Evolutionary conservation across 495 filamentous ascomycete genomes (phyloP), one percentile per base, ranked within the genome.

Genomic region (Tuber calosporum): DNA sequence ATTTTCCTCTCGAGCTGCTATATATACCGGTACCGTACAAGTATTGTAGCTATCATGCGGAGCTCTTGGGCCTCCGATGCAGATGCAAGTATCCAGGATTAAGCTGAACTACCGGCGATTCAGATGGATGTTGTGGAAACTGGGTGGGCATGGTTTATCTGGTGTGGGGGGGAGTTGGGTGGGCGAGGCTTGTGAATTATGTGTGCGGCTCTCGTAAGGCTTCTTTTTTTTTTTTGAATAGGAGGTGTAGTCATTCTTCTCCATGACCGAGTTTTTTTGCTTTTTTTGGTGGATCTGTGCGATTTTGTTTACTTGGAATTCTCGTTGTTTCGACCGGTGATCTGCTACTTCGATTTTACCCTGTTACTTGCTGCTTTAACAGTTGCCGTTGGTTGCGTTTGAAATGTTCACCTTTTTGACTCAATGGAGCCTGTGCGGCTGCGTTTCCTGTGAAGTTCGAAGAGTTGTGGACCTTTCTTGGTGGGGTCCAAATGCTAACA

Each of bases 261-360:
- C 19, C 48, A 58, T 58, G n/a, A 58, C 48, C 4, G n/a, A 58
- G 19, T 19, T 15, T 34, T 62, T 62, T 62, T 62, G 26, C 26
- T 62, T 62, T 62, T 53, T 62, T 30, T 0, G 53, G 4, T 34
- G 53, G 53, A 62, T 62, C 30, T 62, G 30, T 62, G 53, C 53
- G 53, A 62, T 62, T 62, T 62, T 62, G 53, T 62, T 30, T 62
- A 62, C 53, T 62, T 26, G 26, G 53, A 62, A 62, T 62, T 62
- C 53, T 58, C 53, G 53, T 58, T 58, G n/a, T 15, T 58, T 30
- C 53, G 13, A 30, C 26, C 53, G 53, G 53, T 15, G 53, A 62
- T 62, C 34, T 62, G 26, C 26, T n/a, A n/a, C 48, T 13, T 58
- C 22, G 8, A n/a, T 58, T 58, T 58, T 58, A n/a, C 22, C 53